Base-by-base conservation (phyloP, 2,329 filamentous ascomycete genomes). In the Elsinoe fawcettii region DNA sequence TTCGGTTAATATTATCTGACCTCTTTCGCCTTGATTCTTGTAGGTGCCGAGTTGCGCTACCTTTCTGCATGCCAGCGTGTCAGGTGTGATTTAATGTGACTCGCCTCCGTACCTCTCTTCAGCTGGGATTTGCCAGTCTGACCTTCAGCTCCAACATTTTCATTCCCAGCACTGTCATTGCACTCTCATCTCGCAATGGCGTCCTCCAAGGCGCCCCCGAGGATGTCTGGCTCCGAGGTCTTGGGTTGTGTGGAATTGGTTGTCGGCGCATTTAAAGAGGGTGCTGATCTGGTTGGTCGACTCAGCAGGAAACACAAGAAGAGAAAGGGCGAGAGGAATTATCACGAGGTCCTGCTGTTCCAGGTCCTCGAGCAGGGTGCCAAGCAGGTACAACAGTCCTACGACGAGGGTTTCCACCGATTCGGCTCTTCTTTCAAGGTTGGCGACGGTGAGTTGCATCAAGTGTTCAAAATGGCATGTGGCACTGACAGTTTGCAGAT, bases 241-340 rank as follows among this genome's bases (percentile, higher is more conserved):
- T 64, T 71, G 46, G 69, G 66, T 22, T 73, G 72, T 51, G 71
- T 75, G n/a, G 65, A 70, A n/a, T 70, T 73, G 7, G 68, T 75
- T 9, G 65, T 73, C 7, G 71, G 69, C 9, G 71, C 73, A 6
- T 75, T 75, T 60, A 71, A 73, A 60, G 69, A 66, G n/a, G 71
- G 67, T 14, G 69, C 71, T 27, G 71, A 74, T 25, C 62, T 74
- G 51, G 62, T 71, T 27, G 65, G 69, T 43, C 63, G 65, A 18
- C 65, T 73, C 59, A 68, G 67, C 56, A 47, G 54, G 27, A 56
- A 56, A 27, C 54, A 56, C 18, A 56, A 56, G 54, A 56, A 46
- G 30, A 27, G 54, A 12, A 56, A 56, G 43, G 43, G 54, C 46
- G 71, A 70, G 55, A 56, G 64, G 32, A 63, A 63, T 25, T 67